A percentile compares a stretch with the other conserved stretches of the same genome.
Conservation (phyloP, 257 asterid genomes). For the Prunella vulgaris region DNA sequence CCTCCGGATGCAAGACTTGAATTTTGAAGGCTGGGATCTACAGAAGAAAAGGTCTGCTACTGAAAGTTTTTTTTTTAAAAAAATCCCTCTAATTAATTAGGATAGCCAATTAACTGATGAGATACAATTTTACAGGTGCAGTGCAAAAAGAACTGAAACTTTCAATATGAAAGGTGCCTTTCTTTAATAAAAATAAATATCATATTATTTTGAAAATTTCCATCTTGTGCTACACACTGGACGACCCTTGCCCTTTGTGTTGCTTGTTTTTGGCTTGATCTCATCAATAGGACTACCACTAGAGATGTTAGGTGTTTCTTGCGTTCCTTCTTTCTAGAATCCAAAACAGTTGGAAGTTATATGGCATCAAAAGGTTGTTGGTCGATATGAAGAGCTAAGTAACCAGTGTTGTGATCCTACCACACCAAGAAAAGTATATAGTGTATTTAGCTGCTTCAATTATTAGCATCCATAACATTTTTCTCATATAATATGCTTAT, state of each 20-base stretch:
- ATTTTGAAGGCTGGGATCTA: conserved; percentile 34
- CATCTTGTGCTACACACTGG: background rate
- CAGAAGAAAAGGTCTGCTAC: conserved; percentile 42
- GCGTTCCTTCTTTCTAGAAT: background rate
- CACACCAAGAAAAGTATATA: background rate
- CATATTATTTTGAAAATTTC: conserved; percentile 6
- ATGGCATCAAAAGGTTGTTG: background rate
- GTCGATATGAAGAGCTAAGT: background rate
- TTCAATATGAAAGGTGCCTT: conserved; percentile 37
- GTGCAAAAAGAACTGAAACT: conserved; percentile 27
- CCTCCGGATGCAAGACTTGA: conserved; percentile 32
- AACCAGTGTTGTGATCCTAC: background rate
- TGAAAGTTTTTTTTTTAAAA: background rate
- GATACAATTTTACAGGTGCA: conserved; percentile 36
- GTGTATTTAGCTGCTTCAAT: conserved; percentile 13
- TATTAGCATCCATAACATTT: conserved; percentile 6
- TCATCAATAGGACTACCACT: background rate
- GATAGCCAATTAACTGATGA: background rate
- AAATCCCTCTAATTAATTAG: conserved; percentile 12
- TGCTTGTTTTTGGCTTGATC: background rate
- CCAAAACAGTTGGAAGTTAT: background rate
- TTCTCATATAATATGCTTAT: conserved; percentile 1
- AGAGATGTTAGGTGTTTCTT: background rate
- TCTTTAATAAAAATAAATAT: background rate
- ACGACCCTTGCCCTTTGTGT: background rate